These are phyloP conservation scores for Ganoderma sinense DNA, from an alignment of 1,284 basidiomycete genomes.

Conservation along the genomic window DNA sequence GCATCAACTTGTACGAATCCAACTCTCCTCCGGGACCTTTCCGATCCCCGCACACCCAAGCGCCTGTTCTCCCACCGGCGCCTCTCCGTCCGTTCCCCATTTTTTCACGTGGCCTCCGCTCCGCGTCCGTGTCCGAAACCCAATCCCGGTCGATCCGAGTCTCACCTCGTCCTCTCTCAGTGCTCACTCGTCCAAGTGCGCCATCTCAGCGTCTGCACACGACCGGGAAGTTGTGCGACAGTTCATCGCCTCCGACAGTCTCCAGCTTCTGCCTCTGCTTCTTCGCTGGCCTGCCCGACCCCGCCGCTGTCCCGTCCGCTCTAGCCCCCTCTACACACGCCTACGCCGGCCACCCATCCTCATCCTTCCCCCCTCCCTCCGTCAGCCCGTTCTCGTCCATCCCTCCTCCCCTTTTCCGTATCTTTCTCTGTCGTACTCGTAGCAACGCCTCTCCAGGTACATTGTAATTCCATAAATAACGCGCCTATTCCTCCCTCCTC, in stretches of 20 bases:
- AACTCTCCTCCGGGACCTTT: slow-evolving; percentile 14
- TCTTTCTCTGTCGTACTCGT: background rate
- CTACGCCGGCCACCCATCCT: slow-evolving; percentile 33
- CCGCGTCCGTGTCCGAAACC: too few species aligned
- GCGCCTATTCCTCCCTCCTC: too few species aligned
- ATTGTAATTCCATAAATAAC: too few species aligned
- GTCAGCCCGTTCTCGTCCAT: background rate
- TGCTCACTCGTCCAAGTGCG: too few species aligned
- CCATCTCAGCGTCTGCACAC: too few species aligned
- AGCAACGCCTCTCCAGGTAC: slow-evolving; percentile 31
- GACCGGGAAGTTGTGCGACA: too few species aligned
- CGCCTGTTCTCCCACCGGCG: background rate
- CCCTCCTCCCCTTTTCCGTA: background rate
- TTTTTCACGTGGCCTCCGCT: slow-evolving; percentile 5
- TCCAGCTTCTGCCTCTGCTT: background rate
- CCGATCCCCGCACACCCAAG: slow-evolving; percentile 6
- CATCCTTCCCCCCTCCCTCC: background rate
- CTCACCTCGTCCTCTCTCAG: background rate
- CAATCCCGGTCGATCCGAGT: too few species aligned
- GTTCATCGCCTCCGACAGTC: background rate
- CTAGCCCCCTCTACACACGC: slow-evolving; percentile 23
- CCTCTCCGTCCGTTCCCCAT: too few species aligned
- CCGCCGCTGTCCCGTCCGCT: background rate
- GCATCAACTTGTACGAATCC: background rate
- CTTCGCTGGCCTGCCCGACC: background rate